Conservation (phyloP, 148 eudicot genomes). For the Amaranthus cruentus region DNA sequence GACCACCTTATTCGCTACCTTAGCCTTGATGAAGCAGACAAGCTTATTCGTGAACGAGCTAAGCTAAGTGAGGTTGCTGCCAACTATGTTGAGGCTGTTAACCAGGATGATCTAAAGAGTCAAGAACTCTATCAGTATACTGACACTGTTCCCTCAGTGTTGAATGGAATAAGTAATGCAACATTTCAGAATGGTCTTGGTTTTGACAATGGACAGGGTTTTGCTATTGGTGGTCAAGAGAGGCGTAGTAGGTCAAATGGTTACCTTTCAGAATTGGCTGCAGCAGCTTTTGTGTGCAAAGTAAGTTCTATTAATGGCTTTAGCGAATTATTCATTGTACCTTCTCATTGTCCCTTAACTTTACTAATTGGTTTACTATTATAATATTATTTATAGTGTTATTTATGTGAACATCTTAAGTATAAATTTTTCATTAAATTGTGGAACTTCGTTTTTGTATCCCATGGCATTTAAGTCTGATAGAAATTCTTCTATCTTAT, state of each 20-base stretch:
- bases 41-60: constrained; percentile 77
- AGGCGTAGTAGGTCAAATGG: constrained; percentile 71
- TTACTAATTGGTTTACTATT: background rate
- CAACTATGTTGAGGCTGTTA: constrained; percentile 88
- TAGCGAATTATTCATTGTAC: background rate
- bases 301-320: constrained; percentile 44
- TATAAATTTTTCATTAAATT: too few species aligned
- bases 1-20: constrained; percentile 82
- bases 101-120: constrained; percentile 47
- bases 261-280: constrained; percentile 93
- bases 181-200: constrained; percentile 95
- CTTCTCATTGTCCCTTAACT: background rate
- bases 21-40: constrained; percentile 84
- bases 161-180: constrained; percentile 48
- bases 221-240: constrained; percentile 96
- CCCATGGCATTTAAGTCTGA: too few species aligned
- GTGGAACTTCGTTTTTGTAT: too few species aligned
- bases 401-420: too few species aligned
- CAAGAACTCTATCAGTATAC: constrained; percentile 34
- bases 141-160: constrained; percentile 29
- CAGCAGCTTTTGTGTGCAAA: constrained; percentile 97
- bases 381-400: background rate
- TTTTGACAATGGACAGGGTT: constrained; percentile 87
- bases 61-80: constrained; percentile 97
- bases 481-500: too few species aligned